Evolutionary conservation across 2,329 filamentous ascomycete genomes (phyloP), one percentile per base, ranked within the genome.

Genomic region (Beauveria brongniartii): DNA sequence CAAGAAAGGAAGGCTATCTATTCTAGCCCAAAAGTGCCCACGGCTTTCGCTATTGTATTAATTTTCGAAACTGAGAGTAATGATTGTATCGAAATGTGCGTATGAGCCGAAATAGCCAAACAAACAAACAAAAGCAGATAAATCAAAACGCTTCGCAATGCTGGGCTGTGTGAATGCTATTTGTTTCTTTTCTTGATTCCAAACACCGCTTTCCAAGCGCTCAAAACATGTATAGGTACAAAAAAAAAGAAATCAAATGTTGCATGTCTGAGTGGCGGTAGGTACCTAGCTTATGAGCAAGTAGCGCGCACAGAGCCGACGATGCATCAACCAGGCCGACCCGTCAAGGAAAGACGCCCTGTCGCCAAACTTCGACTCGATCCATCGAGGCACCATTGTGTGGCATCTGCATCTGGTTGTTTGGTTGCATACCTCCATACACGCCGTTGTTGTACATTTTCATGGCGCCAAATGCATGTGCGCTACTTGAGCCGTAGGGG

Each of bases 291-390:
- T n/a, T 22, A 9, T 18, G 3, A 37, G 43, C 54, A 44, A 28
- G 37, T 20, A 41, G 5, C n/a, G 3, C 8, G 3, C 5, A 16
- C 14, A 6, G 18, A 14, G 10, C n/a, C n/a, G 24, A 34, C n/a
- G 24, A 34, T 18, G 34, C 18, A 52, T 30, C 16, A 9, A 30
- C 28, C 8, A n/a, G 30, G 28, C 20, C 55, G 24, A 16, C 20
- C 10, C 34, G 24, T 69, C 61, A 75, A 18, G 71, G 73, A 61
- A 69, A 69, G 20, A 78, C 72, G 54, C 75, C 69, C 58, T 77
- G 75, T 48, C 76, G 70, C 76, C 76, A 78, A 59, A 74, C 71
- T 62, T 78, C 75, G 7, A 77, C 74, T 41, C 73, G 70, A 53
- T 75, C 74, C 64, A 70, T 64, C 3, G 71, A 67, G 26, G 63